A percentile compares a stretch with the other conserved stretches of the same genome.
Evolutionary conservation across 2,329 filamentous ascomycete species (phyloP).

Genomic region (Microascus cirrosus): DNA sequence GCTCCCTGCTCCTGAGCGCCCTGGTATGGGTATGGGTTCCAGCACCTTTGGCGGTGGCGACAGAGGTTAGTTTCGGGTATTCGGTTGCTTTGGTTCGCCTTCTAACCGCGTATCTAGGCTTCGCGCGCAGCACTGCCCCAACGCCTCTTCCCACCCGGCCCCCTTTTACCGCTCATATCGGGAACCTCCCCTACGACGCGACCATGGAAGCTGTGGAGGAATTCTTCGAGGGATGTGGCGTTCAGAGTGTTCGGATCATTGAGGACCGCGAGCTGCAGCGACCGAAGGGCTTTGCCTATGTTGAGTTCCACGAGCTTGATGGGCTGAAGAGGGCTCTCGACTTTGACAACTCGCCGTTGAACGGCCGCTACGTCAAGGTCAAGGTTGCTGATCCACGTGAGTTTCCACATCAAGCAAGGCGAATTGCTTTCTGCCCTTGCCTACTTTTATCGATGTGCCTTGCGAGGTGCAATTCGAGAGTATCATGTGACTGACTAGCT

Average conservation of each 20-base stretch:
- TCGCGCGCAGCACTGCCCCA: slow-evolving; percentile 66
- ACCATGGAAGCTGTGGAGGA: slow-evolving; percentile 72
- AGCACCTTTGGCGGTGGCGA: slow-evolving; percentile 2
- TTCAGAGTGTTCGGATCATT: slow-evolving; percentile 88
- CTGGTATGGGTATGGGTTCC: not conserved
- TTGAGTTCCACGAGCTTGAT: slow-evolving; percentile 81
- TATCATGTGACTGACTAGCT: slow-evolving; percentile 22
- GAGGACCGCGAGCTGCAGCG: slow-evolving; percentile 90
- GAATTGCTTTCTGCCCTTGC: not conserved
- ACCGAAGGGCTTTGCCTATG: slow-evolving; percentile 97
- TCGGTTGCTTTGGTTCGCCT: not conserved
- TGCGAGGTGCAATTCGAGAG: not conserved
- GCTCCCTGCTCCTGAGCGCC: slow-evolving; percentile 1
- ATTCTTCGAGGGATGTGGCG: slow-evolving; percentile 75
- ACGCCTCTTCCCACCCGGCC: slow-evolving; percentile 71
- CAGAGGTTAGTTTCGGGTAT: slow-evolving; percentile 1
- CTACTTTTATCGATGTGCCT: not conserved
- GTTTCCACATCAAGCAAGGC: slow-evolving; percentile 18
- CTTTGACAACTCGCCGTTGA: slow-evolving; percentile 70
- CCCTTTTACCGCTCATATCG: slow-evolving; percentile 89
- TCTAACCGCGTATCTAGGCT: slow-evolving; percentile 27
- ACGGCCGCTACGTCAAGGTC: slow-evolving; percentile 81
- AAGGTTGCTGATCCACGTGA: slow-evolving; percentile 96
- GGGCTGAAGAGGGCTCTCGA: slow-evolving; percentile 85
- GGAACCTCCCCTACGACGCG: slow-evolving; percentile 93